Evolutionary conservation across 2,329 filamentous ascomycete species (phyloP), one percentile per base, ranked within the genome.

Genomic region (Paecilomyces sp.): DNA sequence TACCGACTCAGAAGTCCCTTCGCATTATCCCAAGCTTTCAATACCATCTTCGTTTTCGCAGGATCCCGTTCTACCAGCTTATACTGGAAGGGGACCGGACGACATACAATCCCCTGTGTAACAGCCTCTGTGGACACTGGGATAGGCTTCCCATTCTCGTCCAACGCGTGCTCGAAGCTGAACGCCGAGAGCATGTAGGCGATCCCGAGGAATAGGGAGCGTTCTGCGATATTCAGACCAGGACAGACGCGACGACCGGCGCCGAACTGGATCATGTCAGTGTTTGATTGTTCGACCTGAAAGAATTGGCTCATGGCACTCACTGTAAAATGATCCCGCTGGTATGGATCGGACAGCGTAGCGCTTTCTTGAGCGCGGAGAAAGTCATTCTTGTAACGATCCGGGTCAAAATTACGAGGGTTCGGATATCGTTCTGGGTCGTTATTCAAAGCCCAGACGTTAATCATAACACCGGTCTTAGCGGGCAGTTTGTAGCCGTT

Each of bases 331-430:
- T 73, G 68, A 33, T 71, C 67, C 15, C 68, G 64, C 24, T 67
- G 56, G 54, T 61, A 61, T 2, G 67, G 66, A 55, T 75, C 67
- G 0, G 53, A 54, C 9, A 69, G 63, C 1, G 70, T 72, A 0
- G 74, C 72, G 33, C 73, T 76, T 36, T 71, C 66, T 15, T 67
- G 72, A 6, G 66, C 60, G 18, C 68, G 68, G 12, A 65, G 62
- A 2, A 66, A 59, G 59, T 74, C 65, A 31, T 68, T 33, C 8
- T 66, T 51, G 58, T 67, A 72, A 3, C 72, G 66, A 28, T 67
- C 64, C 1, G 73, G 70, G 15, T 66, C 56, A 60, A 74, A 74
- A 2, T 47, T 31, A 12, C 66, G 59, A 5, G 72, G 71, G 3
- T 73, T 59, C 1, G 63, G 31, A 25, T 58, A 70, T 3, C 63